Evolutionary conservation across 2,329 filamentous ascomycete species (phyloP).

Genomic region (Monilinia laxa): DNA sequence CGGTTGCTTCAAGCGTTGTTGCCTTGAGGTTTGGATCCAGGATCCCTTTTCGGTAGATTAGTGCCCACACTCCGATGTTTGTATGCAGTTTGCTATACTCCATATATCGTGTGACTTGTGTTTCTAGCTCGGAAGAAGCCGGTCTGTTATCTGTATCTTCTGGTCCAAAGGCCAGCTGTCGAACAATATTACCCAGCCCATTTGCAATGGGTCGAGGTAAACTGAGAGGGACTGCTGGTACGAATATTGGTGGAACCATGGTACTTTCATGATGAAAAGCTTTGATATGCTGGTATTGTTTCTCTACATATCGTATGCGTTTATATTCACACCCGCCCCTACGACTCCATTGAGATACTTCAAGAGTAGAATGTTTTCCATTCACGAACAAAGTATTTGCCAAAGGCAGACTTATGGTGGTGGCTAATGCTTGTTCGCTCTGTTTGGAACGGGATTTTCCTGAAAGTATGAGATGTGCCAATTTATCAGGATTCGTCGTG

Average conservation of each 20-base stretch:
- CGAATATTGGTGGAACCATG: slow-evolving; percentile 21
- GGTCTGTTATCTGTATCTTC: slow-evolving; percentile 47
- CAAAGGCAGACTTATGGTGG: slow-evolving; percentile 54
- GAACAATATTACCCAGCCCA: slow-evolving; percentile 77
- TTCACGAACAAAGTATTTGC: slow-evolving; percentile 79
- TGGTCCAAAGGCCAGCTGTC: slow-evolving; percentile 53
- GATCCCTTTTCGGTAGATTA: slow-evolving; percentile 54
- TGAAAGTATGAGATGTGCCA: slow-evolving; percentile 34
- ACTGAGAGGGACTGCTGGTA: slow-evolving; percentile 63
- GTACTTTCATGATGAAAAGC: slow-evolving; percentile 22
- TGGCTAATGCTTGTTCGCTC: background rate
- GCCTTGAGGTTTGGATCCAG: slow-evolving; percentile 2
- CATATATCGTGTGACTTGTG: slow-evolving; percentile 59
- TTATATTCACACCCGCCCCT: slow-evolving; percentile 19
- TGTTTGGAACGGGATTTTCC: background rate
- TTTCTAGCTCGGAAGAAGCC: slow-evolving; percentile 71
- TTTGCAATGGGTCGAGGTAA: slow-evolving; percentile 59
- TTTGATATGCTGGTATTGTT: slow-evolving; percentile 29
- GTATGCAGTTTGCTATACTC: slow-evolving; percentile 39
- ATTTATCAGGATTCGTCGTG: slow-evolving; percentile 19
- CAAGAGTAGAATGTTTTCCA: slow-evolving; percentile 59
- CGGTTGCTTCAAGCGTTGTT: background rate
- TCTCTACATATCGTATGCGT: slow-evolving; percentile 25
- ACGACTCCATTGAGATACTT: slow-evolving; percentile 46
- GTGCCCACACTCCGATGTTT: slow-evolving; percentile 69